Base-by-base conservation (phyloP, 352 stramenopile species). In the Peronospora belbahrii region DNA sequence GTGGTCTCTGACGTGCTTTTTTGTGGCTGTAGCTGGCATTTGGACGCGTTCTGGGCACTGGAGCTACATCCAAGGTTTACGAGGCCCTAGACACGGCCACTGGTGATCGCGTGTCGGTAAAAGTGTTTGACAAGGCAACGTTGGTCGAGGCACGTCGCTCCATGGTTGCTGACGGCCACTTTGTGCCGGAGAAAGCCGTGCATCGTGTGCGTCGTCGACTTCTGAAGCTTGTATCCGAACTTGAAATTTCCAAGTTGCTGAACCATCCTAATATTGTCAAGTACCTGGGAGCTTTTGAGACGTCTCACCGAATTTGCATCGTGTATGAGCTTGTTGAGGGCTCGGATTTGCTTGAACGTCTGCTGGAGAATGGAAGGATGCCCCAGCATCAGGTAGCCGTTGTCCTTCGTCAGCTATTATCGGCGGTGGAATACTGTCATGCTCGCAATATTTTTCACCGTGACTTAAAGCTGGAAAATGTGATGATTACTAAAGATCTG, bases 381-480 rank as follows among this genome's bases (percentile, higher is more conserved):
- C 36, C 65, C 6, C 77, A 91, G 28, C 22, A 61, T n/a, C 46
- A 72, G 14, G 79, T 67, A 3, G 62, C 69, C 32, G 47, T 64
- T 14, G 70, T 88, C 8, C 83, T 86, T 38, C 36, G 46, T 9
- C 85, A 97, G 71, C 83, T 98, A 65, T 70, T 97, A 33, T 88
- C 78, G n/a, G 83, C 87, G 23, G 66, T 98, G n/a, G 69, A 85
- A 32, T 96, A 97, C 57, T 94, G 95, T 52, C 90, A 97, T 59
- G 75, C 68, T 2, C 57, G 72, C 40, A 75, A 91, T 54, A 84
- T 98, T 42, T 96, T 88, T 58, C 93, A 98, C 67, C 86, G 93
- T 36, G 93, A 98, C 58, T 68, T 98, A 31, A 98, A 98, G 62
- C 70, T 97, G 24, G 93, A 98, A 58, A 98, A 98, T 83, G 87